Base-by-base conservation (phyloP, 441 rosid species). In the Gossypium trilobum region DNA sequence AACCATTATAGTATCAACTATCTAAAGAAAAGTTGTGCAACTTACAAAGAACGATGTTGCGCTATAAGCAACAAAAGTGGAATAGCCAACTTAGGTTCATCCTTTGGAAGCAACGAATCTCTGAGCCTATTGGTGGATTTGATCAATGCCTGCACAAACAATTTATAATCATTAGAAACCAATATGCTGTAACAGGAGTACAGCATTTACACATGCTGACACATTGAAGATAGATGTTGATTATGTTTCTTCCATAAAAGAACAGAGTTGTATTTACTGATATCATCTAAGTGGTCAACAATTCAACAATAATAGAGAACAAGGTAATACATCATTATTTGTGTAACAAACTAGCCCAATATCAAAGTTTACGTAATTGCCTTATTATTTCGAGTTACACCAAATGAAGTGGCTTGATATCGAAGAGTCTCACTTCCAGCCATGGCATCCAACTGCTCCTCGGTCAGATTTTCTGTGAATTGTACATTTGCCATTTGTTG, bases 401-500 rank as follows among this genome's bases (percentile, higher is more conserved):
- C 97, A 87, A 89, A 91, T n/a, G 98, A 93, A 70, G 99, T 93
- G 66, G 96, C 98, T 80, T 91, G 98, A 81, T 87, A 92, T 39
- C 98, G 95, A 48, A 96, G 95, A 57, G 97, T 93, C 81, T 96
- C 99, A 82, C 99, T 88, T 73, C 98, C 99, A 31, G 99, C 98
- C 99, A 93, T 96, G 76, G 99, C 91, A 85, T 93, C 98, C 85
- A 96, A 84, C 81, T 96, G 99, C 74, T 96, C 99, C 85, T 91
- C 98, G 3, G 99, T 96, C 76, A 96, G 85, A 84, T 96, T 96
- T 82, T 96, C 98, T 0, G 95, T 96, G 85, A 91, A 96, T 79
- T 90, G 99, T 68, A 93, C 98, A 83, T 93, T 96, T 74, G 99
- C 99, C 99, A 96, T 96, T 85, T 96, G 99, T 79, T 91, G 97